A percentile compares a stretch with the other conserved stretches of the same genome.
phyloP scores from a whole-genome alignment of 2,329 filamentous ascomycete genomes.

The Epichloe gansuensis region DNA sequence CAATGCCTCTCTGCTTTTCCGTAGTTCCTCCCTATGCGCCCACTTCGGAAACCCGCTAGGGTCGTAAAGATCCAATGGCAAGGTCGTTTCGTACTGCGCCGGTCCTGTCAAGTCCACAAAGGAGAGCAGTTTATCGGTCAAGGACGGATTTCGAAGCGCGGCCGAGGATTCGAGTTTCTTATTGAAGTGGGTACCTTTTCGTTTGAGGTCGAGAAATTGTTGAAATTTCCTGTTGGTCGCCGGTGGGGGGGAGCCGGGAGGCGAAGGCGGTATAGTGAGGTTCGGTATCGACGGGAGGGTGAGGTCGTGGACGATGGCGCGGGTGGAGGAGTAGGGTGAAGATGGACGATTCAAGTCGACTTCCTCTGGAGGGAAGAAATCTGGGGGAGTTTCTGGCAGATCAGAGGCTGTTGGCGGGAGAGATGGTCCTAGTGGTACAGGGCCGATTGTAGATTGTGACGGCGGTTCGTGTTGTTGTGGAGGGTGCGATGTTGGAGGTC shows the following conservation, averaged over 20 bases:
- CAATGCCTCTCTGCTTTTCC: conserved; percentile 33
- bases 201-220: conserved; percentile 66
- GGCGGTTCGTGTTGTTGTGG: background rate
- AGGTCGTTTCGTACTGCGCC: conserved; percentile 53
- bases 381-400: conserved; percentile 8
- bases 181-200: conserved; percentile 67
- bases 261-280: conserved; percentile 62
- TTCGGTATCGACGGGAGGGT: conserved; percentile 62
- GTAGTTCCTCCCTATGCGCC: conserved; percentile 38
- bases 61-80: conserved; percentile 44
- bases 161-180: conserved; percentile 53
- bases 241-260: conserved; percentile 45
- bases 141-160: conserved; percentile 57
- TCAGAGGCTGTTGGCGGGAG: conserved; percentile 20
- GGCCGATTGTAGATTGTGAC: conserved; percentile 12
- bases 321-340: conserved; percentile 56
- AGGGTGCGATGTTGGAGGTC: background rate
- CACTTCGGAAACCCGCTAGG: conserved; percentile 40
- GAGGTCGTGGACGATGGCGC: conserved; percentile 53
- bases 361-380: conserved; percentile 15
- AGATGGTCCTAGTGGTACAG: conserved; percentile 26
- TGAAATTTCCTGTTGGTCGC: conserved; percentile 53
- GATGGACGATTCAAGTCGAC: conserved; percentile 11
- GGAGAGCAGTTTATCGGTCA: conserved; percentile 58
- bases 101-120: conserved; percentile 42